Evolutionary conservation across 1,284 basidiomycete species (phyloP).

Genomic region (Sutorius eximius): DNA sequence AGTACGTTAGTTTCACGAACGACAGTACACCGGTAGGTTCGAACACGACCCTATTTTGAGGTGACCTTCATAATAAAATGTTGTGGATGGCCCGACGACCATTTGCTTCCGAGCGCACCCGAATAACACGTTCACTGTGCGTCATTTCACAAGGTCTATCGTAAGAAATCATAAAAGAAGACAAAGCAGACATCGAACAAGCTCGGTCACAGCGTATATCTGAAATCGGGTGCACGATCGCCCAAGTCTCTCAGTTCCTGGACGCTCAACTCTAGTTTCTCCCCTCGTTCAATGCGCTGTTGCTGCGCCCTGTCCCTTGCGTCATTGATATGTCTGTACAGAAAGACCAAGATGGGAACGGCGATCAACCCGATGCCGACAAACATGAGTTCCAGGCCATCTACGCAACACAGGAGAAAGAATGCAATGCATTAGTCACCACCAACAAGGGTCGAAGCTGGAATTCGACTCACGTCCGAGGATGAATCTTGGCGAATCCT

Average conservation of each 20-base stretch:
- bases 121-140: too few species aligned
- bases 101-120: too few species aligned
- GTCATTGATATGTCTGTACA: conserved; percentile 58
- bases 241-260: conserved; percentile 44
- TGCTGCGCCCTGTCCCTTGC: conserved; percentile 40
- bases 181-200: not conserved
- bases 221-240: conserved; percentile 64
- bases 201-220: conserved; percentile 47
- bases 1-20: too few species aligned
- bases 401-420: conserved; percentile 35
- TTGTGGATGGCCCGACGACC: too few species aligned
- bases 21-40: too few species aligned
- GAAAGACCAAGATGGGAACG: conserved; percentile 48
- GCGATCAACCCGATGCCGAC: conserved; percentile 60
- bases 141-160: too few species aligned
- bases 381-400: conserved; percentile 66
- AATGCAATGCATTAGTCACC: not conserved
- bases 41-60: too few species aligned
- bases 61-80: too few species aligned
- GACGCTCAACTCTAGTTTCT: conserved; percentile 18
- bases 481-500: conserved; percentile 60
- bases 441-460: not conserved
- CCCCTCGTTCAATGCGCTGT: conserved; percentile 34
- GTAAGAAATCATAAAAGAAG: too few species aligned
- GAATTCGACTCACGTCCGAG: conserved; percentile 52